These are phyloP conservation scores for Peronospora belbahrii DNA, from an alignment of 352 stramenopile species.

Conservation along the genomic window DNA sequence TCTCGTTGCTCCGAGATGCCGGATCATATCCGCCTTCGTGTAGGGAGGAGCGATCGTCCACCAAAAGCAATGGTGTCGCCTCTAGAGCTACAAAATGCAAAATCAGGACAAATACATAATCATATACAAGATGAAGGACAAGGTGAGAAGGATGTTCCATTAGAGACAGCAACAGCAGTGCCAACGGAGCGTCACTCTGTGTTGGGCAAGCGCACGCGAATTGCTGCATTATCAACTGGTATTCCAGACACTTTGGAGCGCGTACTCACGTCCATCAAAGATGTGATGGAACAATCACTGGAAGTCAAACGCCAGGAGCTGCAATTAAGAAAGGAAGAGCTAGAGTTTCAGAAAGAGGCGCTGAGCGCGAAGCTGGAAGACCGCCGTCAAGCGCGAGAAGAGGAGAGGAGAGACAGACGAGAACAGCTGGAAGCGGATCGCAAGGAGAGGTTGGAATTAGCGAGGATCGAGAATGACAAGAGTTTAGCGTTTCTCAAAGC, in stretches of 20 bases:
- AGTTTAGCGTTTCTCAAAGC: conserved; percentile 26
- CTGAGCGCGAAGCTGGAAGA: conserved; percentile 22
- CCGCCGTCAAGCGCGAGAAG: conserved; percentile 14
- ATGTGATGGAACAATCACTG: conserved; percentile 12
- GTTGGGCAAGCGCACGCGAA: conserved; percentile 16
- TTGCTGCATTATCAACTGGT: not conserved
- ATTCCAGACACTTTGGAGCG: conserved; percentile 4
- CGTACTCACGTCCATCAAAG: conserved; percentile 13
- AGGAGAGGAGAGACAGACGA: conserved; percentile 13
- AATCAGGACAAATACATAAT: not conserved
- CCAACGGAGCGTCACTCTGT: conserved; percentile 4
- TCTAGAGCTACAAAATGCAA: conserved; percentile 2
- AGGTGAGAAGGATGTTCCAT: not conserved
- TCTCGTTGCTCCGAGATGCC: conserved; percentile 10
- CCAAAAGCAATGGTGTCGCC: conserved; percentile 3
- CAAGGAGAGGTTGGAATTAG: conserved; percentile 24
- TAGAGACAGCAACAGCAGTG: not conserved
- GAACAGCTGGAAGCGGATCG: conserved; percentile 23
- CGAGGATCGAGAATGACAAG: conserved; percentile 28
- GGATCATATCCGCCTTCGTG: conserved; percentile 1
- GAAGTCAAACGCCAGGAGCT: conserved; percentile 17
- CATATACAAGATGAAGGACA: not conserved
- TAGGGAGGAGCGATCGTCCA: not conserved
- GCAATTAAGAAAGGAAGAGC: conserved; percentile 19
- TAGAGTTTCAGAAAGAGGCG: conserved; percentile 22